Evolutionary conservation across 306 rosid species (phyloP).

Genomic region (Macrotyloma uniflorum): DNA sequence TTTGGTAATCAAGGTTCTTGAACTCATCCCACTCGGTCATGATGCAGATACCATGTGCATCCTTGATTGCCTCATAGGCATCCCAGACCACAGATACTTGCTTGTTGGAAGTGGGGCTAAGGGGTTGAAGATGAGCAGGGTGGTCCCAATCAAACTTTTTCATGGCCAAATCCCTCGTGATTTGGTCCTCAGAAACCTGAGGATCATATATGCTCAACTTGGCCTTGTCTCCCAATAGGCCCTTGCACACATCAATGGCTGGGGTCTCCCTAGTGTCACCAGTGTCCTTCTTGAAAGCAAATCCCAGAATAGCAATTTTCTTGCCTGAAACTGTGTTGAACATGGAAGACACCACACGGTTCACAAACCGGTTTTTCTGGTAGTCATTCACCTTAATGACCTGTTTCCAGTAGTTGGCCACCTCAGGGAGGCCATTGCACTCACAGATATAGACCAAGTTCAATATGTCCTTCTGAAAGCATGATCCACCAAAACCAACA

Average conservation of each 20-base stretch:
- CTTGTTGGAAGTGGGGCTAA: conserved; percentile 65
- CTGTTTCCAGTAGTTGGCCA: conserved; percentile 94
- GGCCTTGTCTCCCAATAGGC: conserved; percentile 79
- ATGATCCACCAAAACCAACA: conserved; percentile 93
- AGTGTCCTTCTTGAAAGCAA: conserved; percentile 92
- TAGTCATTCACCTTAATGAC: conserved; percentile 89
- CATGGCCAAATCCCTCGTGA: conserved; percentile 73
- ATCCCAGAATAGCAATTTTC: conserved; percentile 77
- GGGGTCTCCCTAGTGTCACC: conserved; percentile 96
- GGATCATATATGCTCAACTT: conserved; percentile 82
- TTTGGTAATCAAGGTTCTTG: conserved; percentile 69
- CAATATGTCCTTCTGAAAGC: conserved; percentile 93
- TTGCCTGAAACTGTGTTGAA: conserved; percentile 83
- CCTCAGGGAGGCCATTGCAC: conserved; percentile 94
- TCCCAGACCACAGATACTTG: conserved; percentile 71
- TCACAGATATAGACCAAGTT: conserved; percentile 90
- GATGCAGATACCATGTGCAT: conserved; percentile 74
- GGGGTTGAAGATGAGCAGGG: conserved; percentile 77
- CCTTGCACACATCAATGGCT: conserved; percentile 85
- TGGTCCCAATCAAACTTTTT: conserved; percentile 94
- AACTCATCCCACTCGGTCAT: conserved; percentile 90
- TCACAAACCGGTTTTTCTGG: conserved; percentile 83
- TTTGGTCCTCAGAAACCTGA: conserved; percentile 77
- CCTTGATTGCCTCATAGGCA: conserved; percentile 73
- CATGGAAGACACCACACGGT: conserved; percentile 85